Conservation (phyloP, 2,329 filamentous ascomycete genomes). For the Xylaria arbuscula region DNA sequence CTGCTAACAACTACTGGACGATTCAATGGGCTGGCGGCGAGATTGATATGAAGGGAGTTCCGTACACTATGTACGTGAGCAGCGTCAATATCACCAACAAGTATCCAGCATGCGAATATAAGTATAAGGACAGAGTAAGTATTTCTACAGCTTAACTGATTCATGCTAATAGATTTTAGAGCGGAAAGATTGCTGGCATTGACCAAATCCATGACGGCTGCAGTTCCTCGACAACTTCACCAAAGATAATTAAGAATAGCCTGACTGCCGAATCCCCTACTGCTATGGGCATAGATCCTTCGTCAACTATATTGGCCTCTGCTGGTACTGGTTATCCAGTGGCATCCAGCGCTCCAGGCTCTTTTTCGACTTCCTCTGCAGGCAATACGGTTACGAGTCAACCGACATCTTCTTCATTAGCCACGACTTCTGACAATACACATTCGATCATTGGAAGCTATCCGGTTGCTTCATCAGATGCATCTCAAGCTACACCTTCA, state of each 20-base stretch:
- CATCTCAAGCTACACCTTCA: neutral
- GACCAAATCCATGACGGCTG: conserved; percentile 45
- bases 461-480: conserved; percentile 14
- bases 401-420: conserved; percentile 14
- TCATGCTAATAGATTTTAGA: conserved; percentile 42
- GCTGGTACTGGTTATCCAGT: neutral
- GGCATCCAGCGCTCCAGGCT: conserved; percentile 1
- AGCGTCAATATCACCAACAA: conserved; percentile 51
- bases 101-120: conserved; percentile 49
- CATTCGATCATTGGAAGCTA: conserved; percentile 1
- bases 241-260: conserved; percentile 37
- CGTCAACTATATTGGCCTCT: conserved; percentile 6
- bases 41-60: conserved; percentile 44
- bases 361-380: neutral
- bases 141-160: neutral
- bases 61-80: conserved; percentile 49
- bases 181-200: conserved; percentile 43
- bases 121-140: conserved; percentile 47
- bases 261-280: conserved; percentile 29
- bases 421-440: neutral
- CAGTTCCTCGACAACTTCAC: conserved; percentile 15
- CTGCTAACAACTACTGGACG: conserved; percentile 46
- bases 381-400: conserved; percentile 2
- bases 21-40: conserved; percentile 50
- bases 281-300: conserved; percentile 6